phyloP scores from a whole-genome alignment of 306 rosid genomes.

The Rosa chinensis region DNA sequence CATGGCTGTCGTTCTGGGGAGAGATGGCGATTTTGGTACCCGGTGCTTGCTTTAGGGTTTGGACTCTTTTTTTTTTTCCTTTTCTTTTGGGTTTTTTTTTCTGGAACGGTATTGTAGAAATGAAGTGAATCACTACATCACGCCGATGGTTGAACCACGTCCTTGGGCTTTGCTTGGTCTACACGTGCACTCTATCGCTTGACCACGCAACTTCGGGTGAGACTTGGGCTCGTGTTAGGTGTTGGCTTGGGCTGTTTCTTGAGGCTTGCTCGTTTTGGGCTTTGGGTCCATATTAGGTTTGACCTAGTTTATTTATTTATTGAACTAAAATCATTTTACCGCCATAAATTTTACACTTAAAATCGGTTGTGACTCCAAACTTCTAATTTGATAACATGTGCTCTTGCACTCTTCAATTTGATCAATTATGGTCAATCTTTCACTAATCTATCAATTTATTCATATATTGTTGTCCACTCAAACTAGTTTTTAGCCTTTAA shows the following conservation, averaged over 20 bases:
- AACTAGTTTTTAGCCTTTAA: too few relatives aligned
- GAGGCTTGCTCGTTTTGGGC: neutral
- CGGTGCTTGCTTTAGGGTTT: neutral
- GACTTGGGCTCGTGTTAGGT: neutral
- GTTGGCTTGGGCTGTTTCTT: neutral
- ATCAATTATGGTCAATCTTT: too few relatives aligned
- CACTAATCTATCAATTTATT: too few relatives aligned
- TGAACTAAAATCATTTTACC: too few relatives aligned
- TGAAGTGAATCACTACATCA: neutral
- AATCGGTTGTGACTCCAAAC: too few relatives aligned
- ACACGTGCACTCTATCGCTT: neutral
- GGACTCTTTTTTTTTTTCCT: too few relatives aligned
- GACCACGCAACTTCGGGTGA: neutral
- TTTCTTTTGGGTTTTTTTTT: neutral
- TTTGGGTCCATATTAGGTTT: too few relatives aligned
- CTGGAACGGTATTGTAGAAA: neutral
- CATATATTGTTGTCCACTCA: too few relatives aligned
- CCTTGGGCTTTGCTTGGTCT: neutral
- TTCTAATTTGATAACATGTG: too few relatives aligned
- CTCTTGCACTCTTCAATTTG: too few relatives aligned
- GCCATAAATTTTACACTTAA: too few relatives aligned
- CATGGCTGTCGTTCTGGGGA: constrained; percentile 34
- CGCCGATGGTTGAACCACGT: neutral
- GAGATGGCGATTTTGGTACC: constrained; percentile 4
- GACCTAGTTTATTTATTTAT: too few relatives aligned